Percentiles rank a stretch among this genome's conserved stretches.
phyloP scores from a whole-genome alignment of 768 basidiomycete genomes.

The Lactarius psammicola region DNA sequence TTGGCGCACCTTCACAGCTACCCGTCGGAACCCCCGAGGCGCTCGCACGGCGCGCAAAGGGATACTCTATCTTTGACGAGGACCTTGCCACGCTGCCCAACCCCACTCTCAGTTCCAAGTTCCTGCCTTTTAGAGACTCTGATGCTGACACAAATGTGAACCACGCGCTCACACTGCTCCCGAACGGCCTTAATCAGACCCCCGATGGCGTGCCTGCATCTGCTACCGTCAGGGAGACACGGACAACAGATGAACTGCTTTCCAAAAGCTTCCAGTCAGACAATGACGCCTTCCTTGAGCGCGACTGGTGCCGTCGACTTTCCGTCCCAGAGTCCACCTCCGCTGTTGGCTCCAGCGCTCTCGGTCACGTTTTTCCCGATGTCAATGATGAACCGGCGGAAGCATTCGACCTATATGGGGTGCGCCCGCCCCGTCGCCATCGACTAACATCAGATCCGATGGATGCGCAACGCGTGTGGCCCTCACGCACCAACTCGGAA shows the following conservation, averaged over 20 bases:
- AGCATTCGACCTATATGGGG: conserved; percentile 50
- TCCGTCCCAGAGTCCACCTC: conserved; percentile 18
- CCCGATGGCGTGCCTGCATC: conserved; percentile 32
- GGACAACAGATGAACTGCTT: conserved; percentile 34
- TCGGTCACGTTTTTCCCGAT: conserved; percentile 26
- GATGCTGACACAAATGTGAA: conserved; percentile 40
- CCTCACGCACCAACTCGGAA: conserved; percentile 28
- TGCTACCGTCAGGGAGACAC: conserved; percentile 32
- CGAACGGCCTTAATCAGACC: conserved; percentile 55
- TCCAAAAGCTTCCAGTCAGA: conserved; percentile 53
- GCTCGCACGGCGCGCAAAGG: conserved; percentile 36
- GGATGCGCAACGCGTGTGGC: conserved; percentile 30
- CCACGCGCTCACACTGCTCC: conserved; percentile 51
- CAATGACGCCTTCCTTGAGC: conserved; percentile 50
- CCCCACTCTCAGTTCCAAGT: conserved; percentile 36
- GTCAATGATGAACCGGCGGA: conserved; percentile 35
- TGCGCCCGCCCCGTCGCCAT: conserved; percentile 36
- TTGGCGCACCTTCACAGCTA: conserved; percentile 30
- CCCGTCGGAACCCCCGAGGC: conserved; percentile 23
- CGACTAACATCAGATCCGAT: conserved; percentile 32
- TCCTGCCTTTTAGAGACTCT: conserved; percentile 56
- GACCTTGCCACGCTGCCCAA: conserved; percentile 38
- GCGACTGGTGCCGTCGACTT: conserved; percentile 45
- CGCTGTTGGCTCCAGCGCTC: conserved; percentile 25
- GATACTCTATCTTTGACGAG: conserved; percentile 44